Conservation (phyloP, 2,329 filamentous ascomycete genomes). For the Hymenoscyphus repandus region DNA sequence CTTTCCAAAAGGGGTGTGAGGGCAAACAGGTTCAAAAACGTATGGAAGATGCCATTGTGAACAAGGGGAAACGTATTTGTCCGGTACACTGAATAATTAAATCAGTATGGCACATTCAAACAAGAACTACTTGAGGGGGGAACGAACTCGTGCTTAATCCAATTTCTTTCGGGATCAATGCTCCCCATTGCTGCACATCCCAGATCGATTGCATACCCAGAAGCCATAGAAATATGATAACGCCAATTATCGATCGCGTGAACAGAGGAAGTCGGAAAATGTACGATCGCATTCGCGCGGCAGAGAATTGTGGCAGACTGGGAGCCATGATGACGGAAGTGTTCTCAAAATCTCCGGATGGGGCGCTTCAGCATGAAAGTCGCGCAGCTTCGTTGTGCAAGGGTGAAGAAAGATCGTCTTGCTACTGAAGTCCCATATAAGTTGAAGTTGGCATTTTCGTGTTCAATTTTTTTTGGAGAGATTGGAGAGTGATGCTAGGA, state of each 20-base stretch:
- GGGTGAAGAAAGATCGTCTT: no score
- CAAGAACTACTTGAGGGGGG: neutral
- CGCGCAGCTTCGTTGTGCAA: no score
- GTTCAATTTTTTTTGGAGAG: neutral
- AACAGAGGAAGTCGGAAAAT: slow-evolving; percentile 81
- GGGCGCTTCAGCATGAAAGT: no score
- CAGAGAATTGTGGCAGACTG: slow-evolving; percentile 53
- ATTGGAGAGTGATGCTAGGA: neutral
- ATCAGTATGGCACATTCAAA: neutral
- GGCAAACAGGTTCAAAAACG: slow-evolving; percentile 72
- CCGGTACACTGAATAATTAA: slow-evolving; percentile 64
- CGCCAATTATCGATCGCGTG: slow-evolving; percentile 64
- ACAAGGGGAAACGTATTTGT: slow-evolving; percentile 89
- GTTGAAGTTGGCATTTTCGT: slow-evolving; percentile 4
- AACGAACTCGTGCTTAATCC: slow-evolving; percentile 63
- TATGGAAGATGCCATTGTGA: slow-evolving; percentile 76
- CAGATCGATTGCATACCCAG: slow-evolving; percentile 64
- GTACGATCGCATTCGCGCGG: slow-evolving; percentile 72
- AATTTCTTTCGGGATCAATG: slow-evolving; percentile 72
- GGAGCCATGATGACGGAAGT: slow-evolving; percentile 27
- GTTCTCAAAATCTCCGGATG: neutral
- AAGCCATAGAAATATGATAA: slow-evolving; percentile 66
- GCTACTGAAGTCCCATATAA: neutral
- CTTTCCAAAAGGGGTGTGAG: slow-evolving; percentile 85
- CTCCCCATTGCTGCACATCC: slow-evolving; percentile 71